phyloP scores from a whole-genome alignment of 345 rosid genomes.

The Salix caprea region DNA sequence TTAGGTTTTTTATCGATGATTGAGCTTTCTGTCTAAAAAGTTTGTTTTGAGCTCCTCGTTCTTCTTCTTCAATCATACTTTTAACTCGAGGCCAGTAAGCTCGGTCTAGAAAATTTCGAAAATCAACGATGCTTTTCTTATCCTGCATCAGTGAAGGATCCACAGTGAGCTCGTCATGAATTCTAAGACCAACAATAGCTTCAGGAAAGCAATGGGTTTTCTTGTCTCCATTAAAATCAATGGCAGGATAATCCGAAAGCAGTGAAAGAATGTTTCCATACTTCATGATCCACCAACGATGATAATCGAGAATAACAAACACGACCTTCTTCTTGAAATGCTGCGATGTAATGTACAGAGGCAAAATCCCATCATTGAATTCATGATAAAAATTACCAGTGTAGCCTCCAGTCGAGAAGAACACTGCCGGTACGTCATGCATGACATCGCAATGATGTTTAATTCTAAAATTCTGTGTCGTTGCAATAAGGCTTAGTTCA shows the following conservation, averaged over 20 bases:
- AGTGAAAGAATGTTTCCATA: slow-evolving; percentile 56
- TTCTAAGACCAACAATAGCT: slow-evolving; percentile 67
- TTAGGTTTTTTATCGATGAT: slow-evolving; percentile 5
- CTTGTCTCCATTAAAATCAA: slow-evolving; percentile 58
- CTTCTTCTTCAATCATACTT: slow-evolving; percentile 44
- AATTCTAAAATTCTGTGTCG: slow-evolving; percentile 17
- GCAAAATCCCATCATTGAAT: slow-evolving; percentile 78
- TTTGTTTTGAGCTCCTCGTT: slow-evolving; percentile 34
- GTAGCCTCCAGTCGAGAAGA: slow-evolving; percentile 84
- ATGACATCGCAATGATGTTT: slow-evolving; percentile 45
- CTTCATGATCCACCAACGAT: slow-evolving; percentile 76
- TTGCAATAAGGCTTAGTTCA: slow-evolving; percentile 50
- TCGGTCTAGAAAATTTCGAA: slow-evolving; percentile 50
- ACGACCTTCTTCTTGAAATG: slow-evolving; percentile 62
- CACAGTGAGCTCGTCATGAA: slow-evolving; percentile 68
- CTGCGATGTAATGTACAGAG: slow-evolving; percentile 71
- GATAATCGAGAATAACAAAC: slow-evolving; percentile 79
- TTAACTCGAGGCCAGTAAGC: slow-evolving; percentile 54
- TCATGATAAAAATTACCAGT: slow-evolving; percentile 82
- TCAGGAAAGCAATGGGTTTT: slow-evolving; percentile 78
- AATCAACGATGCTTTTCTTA: slow-evolving; percentile 51
- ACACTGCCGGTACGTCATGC: slow-evolving; percentile 64
- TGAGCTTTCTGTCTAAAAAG: slow-evolving; percentile 15
- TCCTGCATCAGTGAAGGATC: slow-evolving; percentile 39
- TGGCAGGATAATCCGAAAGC: slow-evolving; percentile 48